Conservation (phyloP, 352 stramenopile species). For the Globisporangium emineosum region DNA sequence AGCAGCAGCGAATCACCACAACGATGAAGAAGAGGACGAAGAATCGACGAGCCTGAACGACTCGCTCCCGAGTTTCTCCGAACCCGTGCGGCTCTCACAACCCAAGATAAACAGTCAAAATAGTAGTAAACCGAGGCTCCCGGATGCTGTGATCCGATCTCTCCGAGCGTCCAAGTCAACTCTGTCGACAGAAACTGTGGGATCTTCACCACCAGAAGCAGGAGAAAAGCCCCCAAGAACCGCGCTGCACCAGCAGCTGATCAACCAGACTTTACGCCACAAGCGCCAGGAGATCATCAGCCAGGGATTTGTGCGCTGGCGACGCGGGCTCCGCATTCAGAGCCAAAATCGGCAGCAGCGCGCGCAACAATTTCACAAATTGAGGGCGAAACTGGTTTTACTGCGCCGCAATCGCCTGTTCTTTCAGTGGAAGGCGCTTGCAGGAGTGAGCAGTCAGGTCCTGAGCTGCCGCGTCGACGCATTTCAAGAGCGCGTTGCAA, state of each 20-base stretch:
- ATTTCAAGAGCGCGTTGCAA: constrained; percentile 32
- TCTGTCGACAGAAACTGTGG: not conserved
- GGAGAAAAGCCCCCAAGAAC: constrained; percentile 17
- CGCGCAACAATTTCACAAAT: constrained; percentile 24
- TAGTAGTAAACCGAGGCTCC: not conserved
- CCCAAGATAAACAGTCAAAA: not conserved
- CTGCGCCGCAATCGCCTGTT: constrained; percentile 39
- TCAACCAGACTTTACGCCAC: constrained; percentile 43
- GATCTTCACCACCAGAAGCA: not conserved
- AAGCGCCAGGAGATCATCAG: constrained; percentile 38
- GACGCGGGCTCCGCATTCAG: constrained; percentile 52
- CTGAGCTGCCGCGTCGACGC: constrained; percentile 42
- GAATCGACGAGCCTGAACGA: constrained; percentile 18
- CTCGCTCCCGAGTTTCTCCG: constrained; percentile 33
- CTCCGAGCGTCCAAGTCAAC: not conserved
- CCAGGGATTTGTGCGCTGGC: constrained; percentile 51
- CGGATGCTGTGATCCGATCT: not conserved
- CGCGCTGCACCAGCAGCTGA: constrained; percentile 54
- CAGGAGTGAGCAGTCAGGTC: constrained; percentile 26
- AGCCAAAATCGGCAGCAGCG: constrained; percentile 33
- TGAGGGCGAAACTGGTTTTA: constrained; percentile 19
- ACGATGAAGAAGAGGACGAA: constrained; percentile 12
- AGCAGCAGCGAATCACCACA: not conserved
- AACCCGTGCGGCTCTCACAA: constrained; percentile 20
- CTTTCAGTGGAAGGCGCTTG: constrained; percentile 28